Conservation (phyloP, 2,329 filamentous ascomycete genomes). For the Tolypocladium pustulatum region DNA sequence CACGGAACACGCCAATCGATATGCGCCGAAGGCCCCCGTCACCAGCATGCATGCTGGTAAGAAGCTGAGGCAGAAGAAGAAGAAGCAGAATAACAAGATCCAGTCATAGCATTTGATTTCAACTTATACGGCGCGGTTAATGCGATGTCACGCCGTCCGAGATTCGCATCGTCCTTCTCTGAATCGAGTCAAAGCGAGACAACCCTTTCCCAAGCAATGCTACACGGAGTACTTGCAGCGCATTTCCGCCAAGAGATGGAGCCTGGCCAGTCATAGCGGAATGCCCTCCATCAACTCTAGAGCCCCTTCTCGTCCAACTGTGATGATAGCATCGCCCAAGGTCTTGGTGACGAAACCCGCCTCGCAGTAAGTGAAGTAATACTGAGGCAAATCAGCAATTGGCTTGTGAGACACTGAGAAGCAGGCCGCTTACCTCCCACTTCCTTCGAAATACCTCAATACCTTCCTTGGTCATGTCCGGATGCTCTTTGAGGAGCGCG, state of each 20-base stretch:
- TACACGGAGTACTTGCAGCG: not conserved
- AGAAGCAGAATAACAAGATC: not conserved
- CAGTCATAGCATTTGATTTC: not conserved
- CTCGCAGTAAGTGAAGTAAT: constrained; percentile 69
- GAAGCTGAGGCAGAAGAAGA: constrained; percentile 22
- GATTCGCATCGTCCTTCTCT: not conserved
- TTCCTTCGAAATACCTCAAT: constrained; percentile 59
- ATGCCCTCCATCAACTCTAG: constrained; percentile 61
- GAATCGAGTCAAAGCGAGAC: not conserved
- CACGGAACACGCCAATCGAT: constrained; percentile 62
- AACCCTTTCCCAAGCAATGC: not conserved
- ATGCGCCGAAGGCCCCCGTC: constrained; percentile 26
- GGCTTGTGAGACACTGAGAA: not conserved
- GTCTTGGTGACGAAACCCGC: constrained; percentile 64
- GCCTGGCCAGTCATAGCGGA: constrained; percentile 38
- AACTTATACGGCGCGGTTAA: not conserved
- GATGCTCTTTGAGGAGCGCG: constrained; percentile 47
- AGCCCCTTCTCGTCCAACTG: constrained; percentile 53
- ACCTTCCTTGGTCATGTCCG: constrained; percentile 47
- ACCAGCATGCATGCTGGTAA: constrained; percentile 23
- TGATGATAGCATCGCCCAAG: constrained; percentile 63
- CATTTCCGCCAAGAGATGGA: constrained; percentile 11
- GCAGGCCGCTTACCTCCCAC: constrained; percentile 47
- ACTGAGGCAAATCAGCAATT: constrained; percentile 25
- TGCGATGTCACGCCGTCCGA: not conserved